These are phyloP conservation scores for Pythium phragmiticola DNA, from an alignment of 352 stramenopile genomes.

Conservation along the genomic window DNA sequence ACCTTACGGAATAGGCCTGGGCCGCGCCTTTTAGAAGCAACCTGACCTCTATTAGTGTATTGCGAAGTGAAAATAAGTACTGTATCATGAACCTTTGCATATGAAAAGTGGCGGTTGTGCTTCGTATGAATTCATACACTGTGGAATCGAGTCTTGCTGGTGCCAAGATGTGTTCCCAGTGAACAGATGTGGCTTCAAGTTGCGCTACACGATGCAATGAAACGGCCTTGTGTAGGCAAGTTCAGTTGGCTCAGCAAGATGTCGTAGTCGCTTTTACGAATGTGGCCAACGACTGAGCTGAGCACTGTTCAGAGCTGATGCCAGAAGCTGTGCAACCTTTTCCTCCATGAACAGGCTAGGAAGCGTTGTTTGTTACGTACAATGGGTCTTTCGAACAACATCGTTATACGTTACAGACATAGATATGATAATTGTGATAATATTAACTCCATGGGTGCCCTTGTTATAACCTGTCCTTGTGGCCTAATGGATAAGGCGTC, in stretches of 20 bases:
- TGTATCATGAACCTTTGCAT: not conserved
- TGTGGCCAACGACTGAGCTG: too few relatives aligned
- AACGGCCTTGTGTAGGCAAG: too few relatives aligned
- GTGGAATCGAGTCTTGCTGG: not conserved
- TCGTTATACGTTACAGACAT: not conserved
- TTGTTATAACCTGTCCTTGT: slow-evolving; percentile 17
- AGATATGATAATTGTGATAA: not conserved
- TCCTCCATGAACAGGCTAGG: not conserved
- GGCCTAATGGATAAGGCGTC: slow-evolving; percentile 78
- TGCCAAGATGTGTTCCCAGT: not conserved
- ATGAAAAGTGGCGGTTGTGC: not conserved
- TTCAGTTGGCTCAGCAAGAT: too few relatives aligned
- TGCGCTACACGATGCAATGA: slow-evolving; percentile 7
- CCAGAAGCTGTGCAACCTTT: not conserved
- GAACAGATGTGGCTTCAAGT: slow-evolving; percentile 11
- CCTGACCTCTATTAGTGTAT: not conserved
- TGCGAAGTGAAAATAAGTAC: not conserved
- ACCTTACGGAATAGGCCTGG: too few relatives aligned
- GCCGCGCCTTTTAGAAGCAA: too few relatives aligned
- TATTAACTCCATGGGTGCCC: not conserved
- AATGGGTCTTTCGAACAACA: too few relatives aligned
- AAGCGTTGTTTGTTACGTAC: not conserved
- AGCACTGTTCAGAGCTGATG: too few relatives aligned
- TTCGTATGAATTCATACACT: not conserved
- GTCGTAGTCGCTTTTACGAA: too few relatives aligned